These are phyloP conservation scores for Chenopodium suecicum DNA, from an alignment of 148 eudicot species.

Conservation along the genomic window DNA sequence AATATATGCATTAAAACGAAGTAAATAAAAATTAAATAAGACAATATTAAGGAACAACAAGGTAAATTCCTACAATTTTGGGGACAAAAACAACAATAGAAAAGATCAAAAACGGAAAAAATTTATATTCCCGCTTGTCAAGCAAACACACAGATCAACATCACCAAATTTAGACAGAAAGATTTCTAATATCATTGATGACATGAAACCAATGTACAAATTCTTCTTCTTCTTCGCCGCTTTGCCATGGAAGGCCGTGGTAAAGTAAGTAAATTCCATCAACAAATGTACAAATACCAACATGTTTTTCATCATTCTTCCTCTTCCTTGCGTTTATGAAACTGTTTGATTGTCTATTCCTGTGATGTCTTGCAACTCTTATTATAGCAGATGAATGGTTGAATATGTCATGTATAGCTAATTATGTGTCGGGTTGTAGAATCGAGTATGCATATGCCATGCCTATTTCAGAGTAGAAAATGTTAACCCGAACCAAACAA, in stretches of 20 bases:
- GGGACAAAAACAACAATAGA: slow-evolving; percentile 7
- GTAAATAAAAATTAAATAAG: no score
- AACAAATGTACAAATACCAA: not conserved
- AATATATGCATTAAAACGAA: no score
- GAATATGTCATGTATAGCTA: no score
- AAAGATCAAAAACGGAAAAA: not conserved
- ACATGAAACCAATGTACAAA: not conserved
- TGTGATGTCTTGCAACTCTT: no score
- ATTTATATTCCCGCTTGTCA: not conserved
- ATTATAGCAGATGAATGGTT: no score
- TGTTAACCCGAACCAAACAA: no score
- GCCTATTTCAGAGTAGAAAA: no score
- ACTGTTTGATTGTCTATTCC: no score
- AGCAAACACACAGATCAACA: not conserved
- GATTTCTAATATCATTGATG: not conserved
- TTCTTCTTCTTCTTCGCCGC: slow-evolving; percentile 4
- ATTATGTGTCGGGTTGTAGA: no score
- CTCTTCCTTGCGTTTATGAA: not conserved
- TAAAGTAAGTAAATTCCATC: slow-evolving; percentile 19
- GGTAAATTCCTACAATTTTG: slow-evolving; percentile 9
- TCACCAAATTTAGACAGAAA: slow-evolving; percentile 8
- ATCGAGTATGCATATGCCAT: no score
- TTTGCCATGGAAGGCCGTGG: slow-evolving; percentile 26
- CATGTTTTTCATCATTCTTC: not conserved
- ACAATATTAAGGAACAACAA: no score